Evolutionary conservation across 2,329 filamentous ascomycete genomes (phyloP), one percentile per base, ranked within the genome.

Genomic region (Blastomyces silverae): DNA sequence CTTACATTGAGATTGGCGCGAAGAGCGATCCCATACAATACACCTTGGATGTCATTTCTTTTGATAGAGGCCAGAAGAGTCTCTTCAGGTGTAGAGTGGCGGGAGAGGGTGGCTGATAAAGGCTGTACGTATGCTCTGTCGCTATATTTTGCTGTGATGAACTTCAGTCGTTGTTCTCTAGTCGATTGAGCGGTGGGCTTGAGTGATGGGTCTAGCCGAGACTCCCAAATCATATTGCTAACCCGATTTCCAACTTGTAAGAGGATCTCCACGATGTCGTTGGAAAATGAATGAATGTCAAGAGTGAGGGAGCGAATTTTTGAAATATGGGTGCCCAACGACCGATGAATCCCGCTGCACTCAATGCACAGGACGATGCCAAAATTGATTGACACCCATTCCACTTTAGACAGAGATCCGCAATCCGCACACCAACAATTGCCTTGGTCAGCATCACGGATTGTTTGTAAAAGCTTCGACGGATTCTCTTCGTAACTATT

Each of bases 331-430:
- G 94, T 99, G 15, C 94, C 94, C 3, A 99, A 83, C 0, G 93
- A 97, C 53, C 94, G 87, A 77, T 99, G 94, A 67, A 99, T 97
- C 68, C 94, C 94, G 74, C 92, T 96, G 78, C 94, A 99, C 77
- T 99, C 93, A 74, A 97, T 97, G 79, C 94, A 99, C 25, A 99
- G 84, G 63, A 99, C 88, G 66, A 99, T 96, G 57, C 91, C 94
- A 4, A 99, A 83, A 72, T 99, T 99, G 78, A 99, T 96, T 0
- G 94, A 97, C 37, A 97, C 94, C 94, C 94, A 99, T 77, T 99
- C 94, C 28, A 96, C 92, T 79, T 97, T 97, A 73, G 87, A 85
- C 44, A 89, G 89, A 8, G 92, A 95, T 13, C 91, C 90, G 73
- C 94, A 99, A 75, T 99, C 94, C 20, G 94, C 94, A 74, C 94